Evolutionary conservation across 1,139 yeast genomes (phyloP), one percentile per base, ranked within the genome.

Genomic region (Saccharomyces hybrid): DNA sequence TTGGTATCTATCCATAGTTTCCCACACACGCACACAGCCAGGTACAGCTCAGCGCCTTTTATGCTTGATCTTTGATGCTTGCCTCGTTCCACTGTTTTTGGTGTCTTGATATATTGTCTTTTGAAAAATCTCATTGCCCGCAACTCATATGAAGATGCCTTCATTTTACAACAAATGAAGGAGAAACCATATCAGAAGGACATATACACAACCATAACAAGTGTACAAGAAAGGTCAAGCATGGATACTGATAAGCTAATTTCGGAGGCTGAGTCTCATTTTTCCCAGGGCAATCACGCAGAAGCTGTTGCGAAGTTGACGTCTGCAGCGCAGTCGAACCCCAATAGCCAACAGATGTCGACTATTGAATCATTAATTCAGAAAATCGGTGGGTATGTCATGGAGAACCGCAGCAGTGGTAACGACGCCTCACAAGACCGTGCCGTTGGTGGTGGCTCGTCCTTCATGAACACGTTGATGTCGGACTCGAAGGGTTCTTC

Each of bases 271-370:
- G 59, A 64, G 50, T 29, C 47, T 8, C 55, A 57, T 32, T 58
- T 62, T n/a, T 53, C 60, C 8, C 55, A 60, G 26, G 67, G 67
- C 4, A 56, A 62, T 6, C 66, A 63, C 51, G 60, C 54, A 13
- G 64, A 64, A 41, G 70, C 70, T 5, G 63, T 66, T 7, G 61
- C 61, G n/a, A 59, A 60, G 41, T 52, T 66, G 14, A 63, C 70
- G 13, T 49, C 55, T 25, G 70, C 69, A 20, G 65, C 66, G 2
- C 53, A 55, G 23, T 57, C 61, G 5, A 55, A 64, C 44, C 69
- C 69, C 5, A 54, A 57, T 46, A 59, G 58, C n/a, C 51, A 56
- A 6, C 64, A 66, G 31, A 56, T 55, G 57, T 58, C 63, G 0
- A 52, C 50, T n/a, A 65, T 66, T 48, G 70, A 66, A 53, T 50